phyloP scores from a whole-genome alignment of 2,329 filamentous ascomycete genomes.

The Phoma herbarum region DNA sequence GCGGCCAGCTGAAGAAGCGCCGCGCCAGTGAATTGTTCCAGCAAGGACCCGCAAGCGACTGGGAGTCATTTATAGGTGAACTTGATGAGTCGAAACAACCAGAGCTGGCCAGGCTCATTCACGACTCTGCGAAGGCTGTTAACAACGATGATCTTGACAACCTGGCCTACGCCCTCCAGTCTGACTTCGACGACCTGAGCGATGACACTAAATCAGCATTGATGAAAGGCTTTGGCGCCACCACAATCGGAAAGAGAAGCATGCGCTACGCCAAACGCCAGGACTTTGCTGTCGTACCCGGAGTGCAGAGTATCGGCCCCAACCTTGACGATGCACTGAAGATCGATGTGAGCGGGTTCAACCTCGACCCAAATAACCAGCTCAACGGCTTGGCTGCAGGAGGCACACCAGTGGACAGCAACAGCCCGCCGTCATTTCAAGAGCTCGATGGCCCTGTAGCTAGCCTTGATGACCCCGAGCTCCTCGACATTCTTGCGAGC shows the following conservation, averaged over 20 bases:
- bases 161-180: slow-evolving; percentile 3
- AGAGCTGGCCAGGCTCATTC: slow-evolving; percentile 12
- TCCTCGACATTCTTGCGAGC: neutral
- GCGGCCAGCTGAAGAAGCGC: neutral
- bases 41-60: slow-evolving; percentile 11
- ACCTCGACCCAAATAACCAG: neutral
- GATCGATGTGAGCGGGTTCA: neutral
- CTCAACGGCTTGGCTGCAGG: neutral
- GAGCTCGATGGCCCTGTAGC: neutral
- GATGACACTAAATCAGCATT: slow-evolving; percentile 1
- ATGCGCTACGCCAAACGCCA: slow-evolving; percentile 13
- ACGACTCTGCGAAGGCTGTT: slow-evolving; percentile 7
- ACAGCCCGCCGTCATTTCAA: neutral
- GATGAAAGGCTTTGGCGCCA: neutral
- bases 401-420: neutral
- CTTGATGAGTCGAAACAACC: slow-evolving; percentile 14
- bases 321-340: slow-evolving; percentile 13
- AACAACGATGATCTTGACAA: slow-evolving; percentile 4
- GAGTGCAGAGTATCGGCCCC: slow-evolving; percentile 8
- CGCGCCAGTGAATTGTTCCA: slow-evolving; percentile 1
- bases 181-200: slow-evolving; percentile 3
- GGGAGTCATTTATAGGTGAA: slow-evolving; percentile 19
- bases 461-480: neutral
- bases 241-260: neutral
- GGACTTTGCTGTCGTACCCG: neutral